Base-by-base conservation (phyloP, 495 filamentous ascomycete species). In the Hyaloscypha hepaticicola region DNA sequence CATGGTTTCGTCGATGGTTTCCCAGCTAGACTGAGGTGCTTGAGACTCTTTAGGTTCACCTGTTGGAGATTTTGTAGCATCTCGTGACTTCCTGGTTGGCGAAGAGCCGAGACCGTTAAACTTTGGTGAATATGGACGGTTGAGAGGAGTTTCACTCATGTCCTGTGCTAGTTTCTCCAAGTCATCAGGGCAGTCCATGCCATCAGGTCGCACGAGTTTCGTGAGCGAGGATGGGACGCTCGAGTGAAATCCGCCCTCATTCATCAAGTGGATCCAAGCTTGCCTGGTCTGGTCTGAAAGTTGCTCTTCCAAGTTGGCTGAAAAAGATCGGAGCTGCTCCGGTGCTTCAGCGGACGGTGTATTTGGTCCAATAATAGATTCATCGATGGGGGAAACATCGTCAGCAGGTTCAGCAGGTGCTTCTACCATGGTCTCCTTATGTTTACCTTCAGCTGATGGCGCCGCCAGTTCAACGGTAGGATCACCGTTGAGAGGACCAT, bases 221-320 rank as follows among this genome's bases (percentile, higher is more conserved):
- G 59, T 57, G 5, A 69, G 28, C 5, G 70, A 73, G 7, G 75
- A 72, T n/a, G 71, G 68, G 41, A 79, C 63, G 45, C 69, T 72
- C 45, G 75, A 76, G 22, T 72, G 73, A 72, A 77, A 79, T 12
- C 77, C 77, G 27, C 76, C 76, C 41, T 78, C 77, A 27, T 69
- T 71, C 19, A 78, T 77, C 34, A 79, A 63, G 38, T 74, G 56
- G 9, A 69, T 69, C 9, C 78, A 77, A n/a, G 73, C 71, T 48
- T 73, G 38, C 53, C 73, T 71, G 33, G 68, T 58, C 50, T 73
- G 65, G 29, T 73, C 64, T 24, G 68, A 72, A 24, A 66, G 27
- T 33, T 50, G 24, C 25, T 58, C 56, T 45, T 6, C 29, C 25
- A 2, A 6, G 53, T 21, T 28, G 19, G 9, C 26, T n/a, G 16